Conservation (phyloP, 129 eudicot species). For the Helianthus tuberosus region DNA sequence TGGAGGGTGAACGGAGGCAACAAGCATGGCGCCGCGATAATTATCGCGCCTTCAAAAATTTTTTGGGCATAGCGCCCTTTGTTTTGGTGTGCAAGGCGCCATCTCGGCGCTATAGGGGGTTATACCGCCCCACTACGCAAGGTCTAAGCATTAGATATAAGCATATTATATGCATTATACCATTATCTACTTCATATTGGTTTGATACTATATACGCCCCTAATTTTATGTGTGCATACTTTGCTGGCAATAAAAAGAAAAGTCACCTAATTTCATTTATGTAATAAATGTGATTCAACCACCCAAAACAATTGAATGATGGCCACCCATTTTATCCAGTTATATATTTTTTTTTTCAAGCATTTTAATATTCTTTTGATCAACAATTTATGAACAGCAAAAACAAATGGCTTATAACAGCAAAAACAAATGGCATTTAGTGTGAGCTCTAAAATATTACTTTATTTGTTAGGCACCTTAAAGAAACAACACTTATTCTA, state of each 20-base stretch:
- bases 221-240: neutral
- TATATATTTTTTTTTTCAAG: neutral
- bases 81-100: too few species aligned
- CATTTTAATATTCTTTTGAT: constrained; percentile 6
- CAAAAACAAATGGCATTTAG: neutral
- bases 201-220: too few species aligned
- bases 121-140: too few species aligned
- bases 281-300: constrained; percentile 21
- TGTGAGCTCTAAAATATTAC: neutral
- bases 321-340: neutral
- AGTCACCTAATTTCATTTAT: neutral
- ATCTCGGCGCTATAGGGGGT: too few species aligned
- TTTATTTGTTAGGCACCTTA: neutral
- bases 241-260: neutral
- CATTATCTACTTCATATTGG: too few species aligned
- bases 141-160: too few species aligned
- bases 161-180: too few species aligned
- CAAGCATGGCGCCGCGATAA: too few species aligned
- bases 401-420: neutral
- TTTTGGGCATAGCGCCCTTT: too few species aligned
- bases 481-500: neutral
- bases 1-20: too few species aligned
- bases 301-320: constrained; percentile 16
- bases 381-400: neutral
- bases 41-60: too few species aligned